Evolutionary conservation across 192 early-diverging fungal species (phyloP), one percentile per base, ranked within the genome.

Genomic region (Coemansia sp.): DNA sequence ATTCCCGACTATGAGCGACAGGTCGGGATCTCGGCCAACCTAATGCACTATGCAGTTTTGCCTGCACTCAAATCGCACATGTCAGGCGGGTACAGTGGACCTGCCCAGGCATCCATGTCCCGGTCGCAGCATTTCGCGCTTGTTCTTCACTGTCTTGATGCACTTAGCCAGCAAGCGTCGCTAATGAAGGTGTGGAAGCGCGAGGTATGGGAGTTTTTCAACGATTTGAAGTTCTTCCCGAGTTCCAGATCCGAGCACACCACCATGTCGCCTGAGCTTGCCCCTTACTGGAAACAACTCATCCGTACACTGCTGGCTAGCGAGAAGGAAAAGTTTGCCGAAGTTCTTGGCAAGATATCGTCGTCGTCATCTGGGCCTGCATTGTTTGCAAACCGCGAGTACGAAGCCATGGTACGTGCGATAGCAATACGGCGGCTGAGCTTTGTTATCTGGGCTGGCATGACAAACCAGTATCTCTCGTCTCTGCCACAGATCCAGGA

Each of bases 401-500:
- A 91, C 61, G 95, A 97, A 68, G 85, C 88, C 5, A 55, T 85
- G 39, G 82, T 86, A 49, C 80, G 92, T 3, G 87, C 91, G 1
- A 66, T 92, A 10, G 78, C 87, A 41, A 47, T 97, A 2, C 85
- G 95, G n/a, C 75, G 94, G 11, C 54, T 97, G 65, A 87, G 93
- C 4, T 95, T 91, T 86, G 73, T 92, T 1, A 79, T 97, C 7
- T 94, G 86, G 74, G 84, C 86, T 37, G 94, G 91, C 5, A 68
- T 80, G 4, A 67, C 76, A 0, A 90, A 97, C 74, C 93, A 95
- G 71, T 94, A 93, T 68, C 68, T 92, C 5, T 80, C 87, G 9
- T 88, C 92, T 54, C 61, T 97, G 56, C 95, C 94, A 15, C 74
- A 81, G 11, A 88, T 97, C 21, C 92, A 93, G 65, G 93, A 94